A percentile compares a stretch with the other conserved stretches of the same genome.
These are phyloP conservation scores for Schizopora paradoxa DNA, from an alignment of 1,284 basidiomycete genomes.

Conservation along the genomic window DNA sequence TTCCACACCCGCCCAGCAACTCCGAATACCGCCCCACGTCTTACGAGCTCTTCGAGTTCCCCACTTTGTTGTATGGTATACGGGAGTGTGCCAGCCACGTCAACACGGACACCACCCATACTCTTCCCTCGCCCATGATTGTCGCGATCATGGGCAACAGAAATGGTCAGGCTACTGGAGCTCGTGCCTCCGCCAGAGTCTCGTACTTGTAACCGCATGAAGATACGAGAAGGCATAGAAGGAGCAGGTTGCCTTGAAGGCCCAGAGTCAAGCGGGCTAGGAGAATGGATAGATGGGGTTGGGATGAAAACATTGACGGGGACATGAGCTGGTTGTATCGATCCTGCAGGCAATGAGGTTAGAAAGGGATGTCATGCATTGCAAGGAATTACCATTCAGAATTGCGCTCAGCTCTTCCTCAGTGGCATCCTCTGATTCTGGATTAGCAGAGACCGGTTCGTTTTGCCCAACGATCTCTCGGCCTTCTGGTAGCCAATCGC, in stretches of 20 bases:
- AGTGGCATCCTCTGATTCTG: conserved; percentile 29
- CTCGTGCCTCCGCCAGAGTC: neutral
- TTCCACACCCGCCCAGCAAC: conserved; percentile 15
- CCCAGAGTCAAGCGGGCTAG: conserved; percentile 5
- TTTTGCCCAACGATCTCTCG: conserved; percentile 11
- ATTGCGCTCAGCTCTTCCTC: conserved; percentile 49
- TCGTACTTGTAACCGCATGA: neutral
- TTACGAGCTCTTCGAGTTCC: conserved; percentile 11
- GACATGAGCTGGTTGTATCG: conserved; percentile 9
- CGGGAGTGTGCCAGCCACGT: conserved; percentile 2
- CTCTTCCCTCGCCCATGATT: conserved; percentile 6
- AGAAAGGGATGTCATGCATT: neutral
- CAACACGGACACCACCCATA: conserved; percentile 11
- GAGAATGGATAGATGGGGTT: conserved; percentile 3
- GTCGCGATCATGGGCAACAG: neutral
- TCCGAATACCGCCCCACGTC: conserved; percentile 15
- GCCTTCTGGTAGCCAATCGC: conserved; percentile 54
- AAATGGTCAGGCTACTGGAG: neutral
- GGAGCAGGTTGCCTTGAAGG: conserved; percentile 3
- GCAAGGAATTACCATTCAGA: conserved; percentile 10
- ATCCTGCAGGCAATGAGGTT: conserved; percentile 7
- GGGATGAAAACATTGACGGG: conserved; percentile 16
- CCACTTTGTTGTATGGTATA: conserved; percentile 6
- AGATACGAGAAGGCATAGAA: conserved; percentile 4
- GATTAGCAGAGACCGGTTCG: conserved; percentile 25